These are phyloP conservation scores for Apiospora kogelbergensis DNA, from an alignment of 2,329 filamentous ascomycete genomes.

Conservation along the genomic window DNA sequence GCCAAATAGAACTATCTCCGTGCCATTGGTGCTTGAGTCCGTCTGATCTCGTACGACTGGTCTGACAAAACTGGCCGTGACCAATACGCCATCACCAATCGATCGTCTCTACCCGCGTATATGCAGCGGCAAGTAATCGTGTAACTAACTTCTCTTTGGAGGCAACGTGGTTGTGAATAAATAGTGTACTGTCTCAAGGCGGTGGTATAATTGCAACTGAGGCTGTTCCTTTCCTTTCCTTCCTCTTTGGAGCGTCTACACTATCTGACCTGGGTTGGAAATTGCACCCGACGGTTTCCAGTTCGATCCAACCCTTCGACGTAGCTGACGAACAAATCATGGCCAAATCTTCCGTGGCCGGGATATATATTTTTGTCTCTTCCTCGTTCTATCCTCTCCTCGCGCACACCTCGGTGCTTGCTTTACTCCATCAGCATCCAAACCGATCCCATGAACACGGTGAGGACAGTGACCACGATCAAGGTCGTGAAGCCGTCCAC, in stretches of 20 bases:
- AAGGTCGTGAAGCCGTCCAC: conserved; percentile 8
- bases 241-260: not conserved
- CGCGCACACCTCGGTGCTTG: not conserved
- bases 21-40: not conserved
- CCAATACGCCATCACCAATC: not conserved
- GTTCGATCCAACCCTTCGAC: not conserved
- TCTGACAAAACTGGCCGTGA: not conserved
- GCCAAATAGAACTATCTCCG: not conserved
- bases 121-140: not conserved
- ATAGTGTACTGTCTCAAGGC: not conserved
- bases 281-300: not conserved
- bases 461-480: not conserved
- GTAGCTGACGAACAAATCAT: not conserved
- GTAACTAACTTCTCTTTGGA: not conserved
- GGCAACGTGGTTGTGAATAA: not conserved
- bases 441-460: not conserved
- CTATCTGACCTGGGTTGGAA: not conserved
- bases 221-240: not conserved
- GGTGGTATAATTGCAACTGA: not conserved
- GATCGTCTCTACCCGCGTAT: not conserved
- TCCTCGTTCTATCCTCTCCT: not conserved
- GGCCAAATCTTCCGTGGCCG: not conserved
- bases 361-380: not conserved
- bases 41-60: not conserved
- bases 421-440: conserved; percentile 8